phyloP scores from a whole-genome alignment of 306 rosid species.

The Castanea crenata region DNA sequence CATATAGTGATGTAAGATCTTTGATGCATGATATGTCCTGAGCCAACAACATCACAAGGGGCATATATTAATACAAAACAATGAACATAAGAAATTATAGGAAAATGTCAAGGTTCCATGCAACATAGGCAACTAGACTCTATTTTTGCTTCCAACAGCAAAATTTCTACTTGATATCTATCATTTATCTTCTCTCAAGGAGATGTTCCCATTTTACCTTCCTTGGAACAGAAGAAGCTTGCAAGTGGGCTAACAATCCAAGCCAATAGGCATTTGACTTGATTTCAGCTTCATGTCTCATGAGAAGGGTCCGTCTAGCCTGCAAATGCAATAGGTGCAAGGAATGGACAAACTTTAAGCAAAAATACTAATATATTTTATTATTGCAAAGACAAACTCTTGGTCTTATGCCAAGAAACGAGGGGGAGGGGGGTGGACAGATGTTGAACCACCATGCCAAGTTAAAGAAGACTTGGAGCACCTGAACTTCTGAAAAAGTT shows the following conservation, averaged over 20 bases:
- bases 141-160: conserved; percentile 13
- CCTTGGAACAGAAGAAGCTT: conserved; percentile 93
- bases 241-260: conserved; percentile 91
- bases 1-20: conserved; percentile 74
- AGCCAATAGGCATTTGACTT: conserved; percentile 97
- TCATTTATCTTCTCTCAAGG: not conserved
- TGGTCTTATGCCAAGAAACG: not conserved
- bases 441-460: not conserved
- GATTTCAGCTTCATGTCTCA: conserved; percentile 98
- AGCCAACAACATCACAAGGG: conserved; percentile 31
- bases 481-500: not conserved
- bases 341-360: conserved; percentile 20
- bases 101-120: not conserved
- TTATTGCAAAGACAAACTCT: not conserved
- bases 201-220: conserved; percentile 60
- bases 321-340: conserved; percentile 32
- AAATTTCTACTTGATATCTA: not conserved
- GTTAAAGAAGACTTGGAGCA: not conserved
- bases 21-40: conserved; percentile 97
- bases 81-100: not conserved
- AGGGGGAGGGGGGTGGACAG: not conserved
- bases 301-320: conserved; percentile 93
- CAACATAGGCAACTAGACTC: conserved; percentile 6
- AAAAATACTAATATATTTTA: not conserved
- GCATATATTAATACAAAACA: conserved; percentile 17